phyloP scores from a whole-genome alignment of 1,284 basidiomycete species.

The Cryptococcus deneoformans region DNA sequence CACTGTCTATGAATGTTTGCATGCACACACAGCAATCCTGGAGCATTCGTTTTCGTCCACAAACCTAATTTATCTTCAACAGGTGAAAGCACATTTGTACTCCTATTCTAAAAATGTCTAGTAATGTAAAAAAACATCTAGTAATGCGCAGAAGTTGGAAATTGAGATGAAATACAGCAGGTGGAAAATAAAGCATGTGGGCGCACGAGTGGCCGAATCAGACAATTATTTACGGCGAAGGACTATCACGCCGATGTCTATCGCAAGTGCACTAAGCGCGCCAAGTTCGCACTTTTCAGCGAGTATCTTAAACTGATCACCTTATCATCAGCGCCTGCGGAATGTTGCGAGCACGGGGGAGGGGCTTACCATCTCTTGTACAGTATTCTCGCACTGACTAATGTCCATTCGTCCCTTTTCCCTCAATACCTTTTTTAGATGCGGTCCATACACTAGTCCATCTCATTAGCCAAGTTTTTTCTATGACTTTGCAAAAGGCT shows the following conservation, averaged over 20 bases:
- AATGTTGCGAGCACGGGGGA: neutral
- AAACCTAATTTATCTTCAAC: no score
- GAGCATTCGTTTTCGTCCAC: no score
- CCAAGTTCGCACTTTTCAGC: conserved; percentile 25
- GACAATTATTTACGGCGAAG: neutral
- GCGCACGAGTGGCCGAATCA: no score
- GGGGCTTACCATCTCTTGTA: conserved; percentile 21
- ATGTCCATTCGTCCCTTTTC: conserved; percentile 23
- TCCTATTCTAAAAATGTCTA: no score
- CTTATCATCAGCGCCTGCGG: neutral
- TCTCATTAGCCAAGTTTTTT: neutral
- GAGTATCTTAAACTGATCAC: conserved; percentile 19
- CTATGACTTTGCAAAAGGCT: neutral
- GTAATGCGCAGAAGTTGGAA: no score
- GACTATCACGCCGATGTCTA: conserved; percentile 23
- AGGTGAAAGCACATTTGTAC: no score
- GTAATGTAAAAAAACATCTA: no score
- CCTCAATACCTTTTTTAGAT: conserved; percentile 22
- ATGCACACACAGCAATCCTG: no score
- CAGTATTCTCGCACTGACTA: conserved; percentile 19
- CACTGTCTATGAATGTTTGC: no score
- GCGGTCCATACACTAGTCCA: conserved; percentile 21
- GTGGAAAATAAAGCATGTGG: no score
- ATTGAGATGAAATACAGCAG: no score
- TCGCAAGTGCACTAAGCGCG: conserved; percentile 17